These are phyloP conservation scores for Fusarium sulawesiense DNA, from an alignment of 2,329 filamentous ascomycete species.

Conservation along the genomic window DNA sequence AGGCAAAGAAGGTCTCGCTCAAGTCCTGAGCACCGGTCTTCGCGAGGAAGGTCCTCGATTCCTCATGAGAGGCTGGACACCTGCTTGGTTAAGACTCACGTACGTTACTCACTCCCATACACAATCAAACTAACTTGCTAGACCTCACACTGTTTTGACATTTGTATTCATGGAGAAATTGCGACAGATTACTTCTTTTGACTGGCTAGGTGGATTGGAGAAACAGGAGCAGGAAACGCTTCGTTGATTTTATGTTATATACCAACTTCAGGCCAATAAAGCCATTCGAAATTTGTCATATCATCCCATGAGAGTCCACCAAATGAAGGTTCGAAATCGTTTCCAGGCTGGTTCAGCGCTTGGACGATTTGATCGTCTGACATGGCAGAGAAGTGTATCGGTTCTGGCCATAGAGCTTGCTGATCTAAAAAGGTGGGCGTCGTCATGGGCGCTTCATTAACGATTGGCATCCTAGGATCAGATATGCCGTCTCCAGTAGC, in stretches of 20 bases:
- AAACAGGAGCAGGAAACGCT: constrained; percentile 26
- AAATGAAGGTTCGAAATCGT: constrained; percentile 66
- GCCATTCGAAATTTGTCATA: constrained; percentile 67
- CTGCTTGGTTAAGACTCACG: constrained; percentile 58
- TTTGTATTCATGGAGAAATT: constrained; percentile 61
- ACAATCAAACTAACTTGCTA: constrained; percentile 31
- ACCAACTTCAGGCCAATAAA: constrained; percentile 63
- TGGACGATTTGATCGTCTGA: constrained; percentile 76
- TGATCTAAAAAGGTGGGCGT: constrained; percentile 47
- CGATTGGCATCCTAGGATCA: constrained; percentile 28
- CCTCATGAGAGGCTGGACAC: constrained; percentile 60
- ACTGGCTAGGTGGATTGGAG: constrained; percentile 30
- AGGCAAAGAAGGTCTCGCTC: constrained; percentile 49
- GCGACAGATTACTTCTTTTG: constrained; percentile 48
- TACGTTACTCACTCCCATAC: constrained; percentile 30
- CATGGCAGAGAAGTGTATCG: constrained; percentile 74
- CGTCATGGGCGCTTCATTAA: constrained; percentile 34
- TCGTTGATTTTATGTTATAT: constrained; percentile 35
- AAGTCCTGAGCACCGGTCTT: constrained; percentile 51
- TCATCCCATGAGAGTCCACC: constrained; percentile 70
- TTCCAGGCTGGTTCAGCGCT: constrained; percentile 71
- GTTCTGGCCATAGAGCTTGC: constrained; percentile 58
- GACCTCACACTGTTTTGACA: constrained; percentile 58
- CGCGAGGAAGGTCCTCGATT: constrained; percentile 55
- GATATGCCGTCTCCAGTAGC: constrained; percentile 37